Base-by-base conservation (phyloP, 768 basidiomycete species). In the Podaxis carcinomalis region DNA sequence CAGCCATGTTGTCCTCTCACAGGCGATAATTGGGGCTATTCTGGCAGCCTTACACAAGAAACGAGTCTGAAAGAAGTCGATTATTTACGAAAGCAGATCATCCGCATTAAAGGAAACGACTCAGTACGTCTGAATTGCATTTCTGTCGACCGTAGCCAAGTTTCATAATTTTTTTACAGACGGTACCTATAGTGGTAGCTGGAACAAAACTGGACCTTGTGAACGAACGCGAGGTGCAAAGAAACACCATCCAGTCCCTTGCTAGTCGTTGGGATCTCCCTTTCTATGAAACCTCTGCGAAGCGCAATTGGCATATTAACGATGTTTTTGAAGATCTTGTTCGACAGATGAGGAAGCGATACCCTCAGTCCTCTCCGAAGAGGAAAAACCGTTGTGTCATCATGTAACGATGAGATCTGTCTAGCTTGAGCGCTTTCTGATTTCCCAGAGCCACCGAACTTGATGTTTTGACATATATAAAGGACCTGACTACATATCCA, bases 241-340 rank as follows among this genome's bases (percentile, higher is more conserved):
- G 80, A 50, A 76, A 69, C 44, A 83, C 83, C 0, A 88, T 92
- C 36, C 83, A 88, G 67, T 74, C 82, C 9, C 81, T 91, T 10
- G 83, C 87, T 19, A 77, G 72, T 35, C 79, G 79, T 2, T 92
- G 91, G 90, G 76, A 77, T 13, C 74, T 91, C n/a, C 89, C 80
- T 9, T 89, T 91, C 68, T 93, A 89, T 69, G 92, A 93, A 74
- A 93, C 92, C 2, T 92, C 90, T n/a, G 90, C 92, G 9, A 93
- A 93, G 72, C 79, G 83, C 51, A 86, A 92, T 68, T 91, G 89
- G 90, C 85, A 93, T 65, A 80, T 93, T 56, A 74, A 75, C 7
- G 89, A 91, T 40, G 90, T 89, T 16, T 93, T 93, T 69, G 85
- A 89, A 66, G 88, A 89, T 62, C 79, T 93, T 28, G 75, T 91